Evolutionary conservation across 2,329 filamentous ascomycete species (phyloP).

Genomic region (Rugonectria rugulosa): DNA sequence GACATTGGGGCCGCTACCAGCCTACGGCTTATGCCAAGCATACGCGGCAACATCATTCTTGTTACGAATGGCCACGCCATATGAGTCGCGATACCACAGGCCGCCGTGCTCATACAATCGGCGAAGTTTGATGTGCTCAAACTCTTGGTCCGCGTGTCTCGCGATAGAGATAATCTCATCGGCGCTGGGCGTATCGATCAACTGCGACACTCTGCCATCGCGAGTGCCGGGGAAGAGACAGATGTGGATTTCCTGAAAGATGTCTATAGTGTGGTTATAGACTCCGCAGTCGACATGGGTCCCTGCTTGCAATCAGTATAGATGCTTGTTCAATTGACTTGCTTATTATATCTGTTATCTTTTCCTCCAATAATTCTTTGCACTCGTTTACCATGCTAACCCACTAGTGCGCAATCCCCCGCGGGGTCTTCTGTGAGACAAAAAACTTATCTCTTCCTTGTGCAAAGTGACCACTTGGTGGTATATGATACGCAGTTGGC

Average conservation of each 20-base stretch:
- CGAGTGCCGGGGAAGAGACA: neutral
- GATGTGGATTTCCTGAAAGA: slow-evolving; percentile 10
- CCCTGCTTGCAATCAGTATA: neutral
- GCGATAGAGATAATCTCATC: neutral
- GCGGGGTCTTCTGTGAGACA: no score
- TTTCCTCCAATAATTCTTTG: no score
- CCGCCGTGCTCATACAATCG: slow-evolving; percentile 14
- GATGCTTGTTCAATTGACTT: no score
- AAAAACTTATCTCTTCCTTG: no score
- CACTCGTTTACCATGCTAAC: no score
- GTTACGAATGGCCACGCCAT: neutral
- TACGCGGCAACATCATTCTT: slow-evolving; percentile 13
- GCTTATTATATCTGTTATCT: no score
- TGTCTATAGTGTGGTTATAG: neutral
- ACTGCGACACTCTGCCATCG: neutral
- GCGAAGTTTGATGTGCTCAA: neutral
- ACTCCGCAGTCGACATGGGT: neutral
- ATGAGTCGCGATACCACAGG: slow-evolving; percentile 11
- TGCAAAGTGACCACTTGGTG: no score
- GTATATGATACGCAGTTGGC: no score
- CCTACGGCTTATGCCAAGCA: slow-evolving; percentile 19
- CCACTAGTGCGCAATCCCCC: no score
- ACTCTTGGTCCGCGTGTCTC: neutral
- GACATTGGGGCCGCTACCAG: slow-evolving; percentile 10
- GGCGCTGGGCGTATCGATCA: neutral